Evolutionary conservation across 208 protist genomes (phyloP).

Genomic region (Acanthamoeba healyi): DNA sequence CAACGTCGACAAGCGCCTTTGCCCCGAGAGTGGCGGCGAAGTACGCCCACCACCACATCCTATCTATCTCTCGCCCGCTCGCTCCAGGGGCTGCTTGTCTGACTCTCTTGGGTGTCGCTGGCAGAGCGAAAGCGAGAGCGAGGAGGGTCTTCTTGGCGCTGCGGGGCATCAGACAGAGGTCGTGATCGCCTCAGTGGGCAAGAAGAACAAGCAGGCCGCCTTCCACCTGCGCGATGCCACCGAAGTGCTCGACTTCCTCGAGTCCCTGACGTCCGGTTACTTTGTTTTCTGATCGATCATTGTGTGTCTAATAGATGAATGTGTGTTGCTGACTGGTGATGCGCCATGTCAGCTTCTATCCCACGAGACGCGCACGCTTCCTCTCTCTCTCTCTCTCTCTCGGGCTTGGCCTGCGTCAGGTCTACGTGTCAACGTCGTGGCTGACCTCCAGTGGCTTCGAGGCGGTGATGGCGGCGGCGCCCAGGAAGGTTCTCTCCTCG

Average conservation of each 20-base stretch:
- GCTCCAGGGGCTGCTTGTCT: neutral
- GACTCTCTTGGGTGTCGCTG: neutral
- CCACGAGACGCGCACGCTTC: too few species aligned
- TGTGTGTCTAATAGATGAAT: neutral
- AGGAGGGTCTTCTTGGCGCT: neutral
- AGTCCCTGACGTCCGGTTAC: constrained; percentile 63
- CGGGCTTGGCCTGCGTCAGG: too few species aligned
- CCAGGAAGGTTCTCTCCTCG: too few species aligned
- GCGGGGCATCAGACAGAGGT: constrained; percentile 64
- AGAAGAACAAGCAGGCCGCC: constrained; percentile 64
- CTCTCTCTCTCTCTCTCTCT: too few species aligned
- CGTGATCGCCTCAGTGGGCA: constrained; percentile 66
- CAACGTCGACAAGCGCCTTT: constrained; percentile 48
- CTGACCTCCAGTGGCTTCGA: too few species aligned
- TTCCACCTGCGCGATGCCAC: constrained; percentile 67
- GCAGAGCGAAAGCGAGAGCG: constrained; percentile 54
- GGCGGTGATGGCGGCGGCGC: too few species aligned
- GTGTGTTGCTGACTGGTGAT: too few species aligned
- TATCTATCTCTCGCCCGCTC: neutral
- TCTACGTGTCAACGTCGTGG: too few species aligned
- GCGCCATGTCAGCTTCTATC: too few species aligned
- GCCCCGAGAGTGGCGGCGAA: constrained; percentile 50
- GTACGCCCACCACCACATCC: neutral
- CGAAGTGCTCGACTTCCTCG: constrained; percentile 61
- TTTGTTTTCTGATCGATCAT: constrained; percentile 26